Percentiles rank a stretch among this genome's conserved stretches.
phyloP scores from a whole-genome alignment of 148 eudicot species.

The Agrostemma githago region DNA sequence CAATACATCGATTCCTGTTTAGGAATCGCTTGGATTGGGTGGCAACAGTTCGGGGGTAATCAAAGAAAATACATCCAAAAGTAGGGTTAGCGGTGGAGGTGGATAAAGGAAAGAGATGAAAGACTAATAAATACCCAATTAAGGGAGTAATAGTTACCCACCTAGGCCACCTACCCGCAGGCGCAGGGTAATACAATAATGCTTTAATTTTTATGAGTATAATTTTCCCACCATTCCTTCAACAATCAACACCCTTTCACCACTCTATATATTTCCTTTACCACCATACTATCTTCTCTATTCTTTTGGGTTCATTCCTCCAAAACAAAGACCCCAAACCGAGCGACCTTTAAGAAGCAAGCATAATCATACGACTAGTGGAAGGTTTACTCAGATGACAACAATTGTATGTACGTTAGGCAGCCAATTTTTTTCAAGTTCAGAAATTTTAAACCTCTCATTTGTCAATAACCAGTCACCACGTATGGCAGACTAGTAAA shows the following conservation, averaged over 20 bases:
- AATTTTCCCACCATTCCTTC: background rate
- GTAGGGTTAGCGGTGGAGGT: background rate
- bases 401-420: background rate
- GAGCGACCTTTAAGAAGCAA: background rate
- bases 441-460: background rate
- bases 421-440: background rate
- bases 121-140: background rate
- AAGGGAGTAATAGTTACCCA: too few relatives aligned
- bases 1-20: background rate
- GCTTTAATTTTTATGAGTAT: background rate
- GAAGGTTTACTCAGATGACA: background rate
- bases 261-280: background rate
- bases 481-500: background rate
- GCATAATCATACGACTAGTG: background rate
- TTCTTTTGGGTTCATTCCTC: background rate
- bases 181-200: too few relatives aligned
- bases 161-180: too few relatives aligned
- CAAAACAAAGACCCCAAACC: background rate
- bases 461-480: background rate
- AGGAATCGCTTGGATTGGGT: background rate
- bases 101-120: background rate
- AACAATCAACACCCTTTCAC: background rate
- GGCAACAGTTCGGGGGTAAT: background rate
- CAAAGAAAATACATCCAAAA: background rate
- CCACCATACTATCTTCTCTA: background rate